Conservation (phyloP, 2,329 filamentous ascomycete genomes). For the Aurifilum marmelostoma region DNA sequence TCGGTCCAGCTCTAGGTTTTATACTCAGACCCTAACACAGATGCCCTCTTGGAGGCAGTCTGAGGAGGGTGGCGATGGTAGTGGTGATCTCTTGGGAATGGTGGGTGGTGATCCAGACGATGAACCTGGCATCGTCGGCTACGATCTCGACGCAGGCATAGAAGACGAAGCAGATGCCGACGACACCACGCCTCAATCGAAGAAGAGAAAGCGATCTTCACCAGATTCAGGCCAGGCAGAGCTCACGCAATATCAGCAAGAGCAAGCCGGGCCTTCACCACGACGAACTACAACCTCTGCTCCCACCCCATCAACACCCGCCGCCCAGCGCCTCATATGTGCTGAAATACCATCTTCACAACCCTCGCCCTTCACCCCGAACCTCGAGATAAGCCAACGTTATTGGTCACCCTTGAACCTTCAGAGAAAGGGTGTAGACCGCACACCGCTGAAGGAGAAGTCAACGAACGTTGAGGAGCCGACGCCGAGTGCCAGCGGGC, state of each 20-base stretch:
- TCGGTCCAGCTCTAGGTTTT: slow-evolving; percentile 34
- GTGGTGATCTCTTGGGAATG: slow-evolving; percentile 28
- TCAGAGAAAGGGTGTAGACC: slow-evolving; percentile 21
- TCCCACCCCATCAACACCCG: slow-evolving; percentile 47
- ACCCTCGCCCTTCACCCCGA: slow-evolving; percentile 46
- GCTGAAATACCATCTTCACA: slow-evolving; percentile 51
- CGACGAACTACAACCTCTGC: slow-evolving; percentile 32
- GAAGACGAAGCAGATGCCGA: not conserved
- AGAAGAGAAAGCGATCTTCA: slow-evolving; percentile 19
- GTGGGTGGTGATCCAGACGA: slow-evolving; percentile 34
- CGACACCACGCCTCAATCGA: not conserved
- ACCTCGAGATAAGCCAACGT: slow-evolving; percentile 39
- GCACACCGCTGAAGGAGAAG: slow-evolving; percentile 45
- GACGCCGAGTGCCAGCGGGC: slow-evolving; percentile 31
- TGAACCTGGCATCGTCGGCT: slow-evolving; percentile 29
- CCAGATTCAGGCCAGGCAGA: not conserved
- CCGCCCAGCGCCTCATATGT: slow-evolving; percentile 10
- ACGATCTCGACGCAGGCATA: too few relatives aligned
- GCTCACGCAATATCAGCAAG: not conserved
- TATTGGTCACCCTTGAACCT: slow-evolving; percentile 40
- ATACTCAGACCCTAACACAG: slow-evolving; percentile 43
- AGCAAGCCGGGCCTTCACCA: not conserved
- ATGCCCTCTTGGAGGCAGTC: slow-evolving; percentile 33
- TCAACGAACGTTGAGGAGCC: slow-evolving; percentile 38
- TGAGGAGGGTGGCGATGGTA: slow-evolving; percentile 17